phyloP scores from a whole-genome alignment of 352 stramenopile species.

The Phytophthora pinifolia region DNA sequence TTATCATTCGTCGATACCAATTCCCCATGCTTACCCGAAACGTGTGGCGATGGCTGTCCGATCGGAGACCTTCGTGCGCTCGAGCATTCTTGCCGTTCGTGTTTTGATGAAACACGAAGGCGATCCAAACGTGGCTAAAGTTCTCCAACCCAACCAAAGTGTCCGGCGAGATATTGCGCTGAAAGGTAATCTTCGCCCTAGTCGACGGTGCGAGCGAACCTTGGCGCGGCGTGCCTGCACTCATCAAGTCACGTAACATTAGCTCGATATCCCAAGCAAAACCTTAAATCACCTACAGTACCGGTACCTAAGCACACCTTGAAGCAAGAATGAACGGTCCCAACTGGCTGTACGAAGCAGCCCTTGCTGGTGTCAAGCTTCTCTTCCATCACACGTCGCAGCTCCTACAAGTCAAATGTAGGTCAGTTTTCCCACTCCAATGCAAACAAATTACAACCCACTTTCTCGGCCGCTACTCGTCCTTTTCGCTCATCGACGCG shows the following conservation, averaged over 20 bases:
- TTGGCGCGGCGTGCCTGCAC: slow-evolving; percentile 79
- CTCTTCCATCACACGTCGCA: slow-evolving; percentile 69
- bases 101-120: slow-evolving; percentile 91
- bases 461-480: slow-evolving; percentile 68
- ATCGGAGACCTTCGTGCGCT: slow-evolving; percentile 59
- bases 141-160: slow-evolving; percentile 66
- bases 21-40: slow-evolving; percentile 33
- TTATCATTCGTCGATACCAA: background rate
- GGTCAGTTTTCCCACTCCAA: slow-evolving; percentile 1
- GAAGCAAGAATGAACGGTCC: slow-evolving; percentile 78
- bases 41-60: slow-evolving; percentile 75
- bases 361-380: slow-evolving; percentile 78
- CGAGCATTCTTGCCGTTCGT: slow-evolving; percentile 85
- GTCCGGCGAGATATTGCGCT: slow-evolving; percentile 79
- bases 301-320: slow-evolving; percentile 54
- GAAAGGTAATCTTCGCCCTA: slow-evolving; percentile 67
- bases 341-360: slow-evolving; percentile 81
- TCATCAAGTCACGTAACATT: background rate
- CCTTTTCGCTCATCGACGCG: slow-evolving; percentile 62
- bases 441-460: slow-evolving; percentile 9
- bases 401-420: slow-evolving; percentile 37
- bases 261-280: background rate
- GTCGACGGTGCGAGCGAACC: slow-evolving; percentile 75
- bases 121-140: slow-evolving; percentile 89
- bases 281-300: slow-evolving; percentile 5